Evolutionary conservation across 2,329 filamentous ascomycete genomes (phyloP), one percentile per base, ranked within the genome.

Genomic region (Pseudocercospora crystallina): DNA sequence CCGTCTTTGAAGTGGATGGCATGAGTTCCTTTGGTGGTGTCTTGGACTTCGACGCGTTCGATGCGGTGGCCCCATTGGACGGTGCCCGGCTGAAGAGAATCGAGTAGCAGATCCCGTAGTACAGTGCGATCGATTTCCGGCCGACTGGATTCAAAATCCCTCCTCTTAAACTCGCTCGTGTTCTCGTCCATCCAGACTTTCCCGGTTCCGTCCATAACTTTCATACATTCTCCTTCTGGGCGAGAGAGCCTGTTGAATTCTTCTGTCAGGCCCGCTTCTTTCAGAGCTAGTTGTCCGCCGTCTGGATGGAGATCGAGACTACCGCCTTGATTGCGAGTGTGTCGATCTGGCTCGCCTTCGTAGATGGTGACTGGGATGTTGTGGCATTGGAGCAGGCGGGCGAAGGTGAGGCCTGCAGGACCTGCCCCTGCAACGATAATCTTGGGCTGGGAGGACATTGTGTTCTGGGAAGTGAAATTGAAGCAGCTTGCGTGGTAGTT

Each of bases 51-150:
- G 2, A 43, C 55, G 5, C 48, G 52, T n/a, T 61, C 35, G 13
- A 69, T 51, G n/a, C 60, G 57, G 42, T 65, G 59, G n/a, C 56
- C 59, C 70, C 69, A 72, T 15, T 57, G 51, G 8, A 72, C 56
- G 0, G 48, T 56, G 8, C 47, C 59, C 5, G 54, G 34, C 1
- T 62, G 58, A 9, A 72, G 45, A n/a, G 60, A 63, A 7, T 65
- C 51, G 9, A 67, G 54, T 15, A 73, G 56, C 5, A 73, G 47
- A 45, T 67, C 47, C 43, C 65, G 57, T 26, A 73, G 54, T 8
- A 46, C 41, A 31, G 61, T 59, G 5, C 70, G 60, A 47, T 71
- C 69, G 36, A 72, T 71, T 35, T 70, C 67, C 33, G 65, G 62
- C 5, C 63, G 58, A 33, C 43, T 34, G 13, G 41, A 34, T 8